Evolutionary conservation across 116 monocot species (phyloP).

Genomic region (Phalaenopsis hybrid): DNA sequence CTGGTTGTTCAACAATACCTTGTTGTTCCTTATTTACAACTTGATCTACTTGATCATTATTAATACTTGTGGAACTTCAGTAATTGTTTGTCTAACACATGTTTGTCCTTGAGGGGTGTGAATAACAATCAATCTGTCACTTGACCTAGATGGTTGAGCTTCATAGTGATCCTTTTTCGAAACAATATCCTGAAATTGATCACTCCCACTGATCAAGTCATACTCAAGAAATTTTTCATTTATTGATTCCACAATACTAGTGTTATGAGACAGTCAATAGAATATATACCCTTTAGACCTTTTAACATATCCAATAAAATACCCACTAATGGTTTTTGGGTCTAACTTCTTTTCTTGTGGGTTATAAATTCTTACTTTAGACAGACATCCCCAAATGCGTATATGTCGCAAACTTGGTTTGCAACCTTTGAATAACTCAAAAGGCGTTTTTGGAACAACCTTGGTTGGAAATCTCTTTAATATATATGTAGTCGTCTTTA

Average conservation of each 20-base stretch:
- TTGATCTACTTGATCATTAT: no score
- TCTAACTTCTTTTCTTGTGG: background rate
- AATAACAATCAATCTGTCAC: background rate
- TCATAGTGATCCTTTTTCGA: background rate
- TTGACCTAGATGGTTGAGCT: background rate
- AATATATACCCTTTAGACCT: slow-evolving; percentile 14
- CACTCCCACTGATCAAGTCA: slow-evolving; percentile 20
- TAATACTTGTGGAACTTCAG: background rate
- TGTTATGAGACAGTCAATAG: slow-evolving; percentile 10
- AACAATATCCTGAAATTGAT: background rate
- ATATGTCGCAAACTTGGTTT: slow-evolving; percentile 7
- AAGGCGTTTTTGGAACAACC: slow-evolving; percentile 9
- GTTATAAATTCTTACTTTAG: background rate
- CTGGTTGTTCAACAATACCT: no score
- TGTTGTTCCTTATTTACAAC: no score
- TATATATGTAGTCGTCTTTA: background rate
- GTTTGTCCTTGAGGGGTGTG: background rate
- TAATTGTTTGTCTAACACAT: background rate
- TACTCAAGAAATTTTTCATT: slow-evolving; percentile 18
- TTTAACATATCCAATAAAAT: background rate
- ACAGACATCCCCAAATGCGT: background rate
- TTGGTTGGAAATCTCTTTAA: slow-evolving; percentile 18
- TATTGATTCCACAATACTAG: slow-evolving; percentile 17
- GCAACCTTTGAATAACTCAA: slow-evolving; percentile 16
- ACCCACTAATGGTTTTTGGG: background rate